Base-by-base conservation (phyloP, 306 rosid species). In the Lupinus albus region DNA sequence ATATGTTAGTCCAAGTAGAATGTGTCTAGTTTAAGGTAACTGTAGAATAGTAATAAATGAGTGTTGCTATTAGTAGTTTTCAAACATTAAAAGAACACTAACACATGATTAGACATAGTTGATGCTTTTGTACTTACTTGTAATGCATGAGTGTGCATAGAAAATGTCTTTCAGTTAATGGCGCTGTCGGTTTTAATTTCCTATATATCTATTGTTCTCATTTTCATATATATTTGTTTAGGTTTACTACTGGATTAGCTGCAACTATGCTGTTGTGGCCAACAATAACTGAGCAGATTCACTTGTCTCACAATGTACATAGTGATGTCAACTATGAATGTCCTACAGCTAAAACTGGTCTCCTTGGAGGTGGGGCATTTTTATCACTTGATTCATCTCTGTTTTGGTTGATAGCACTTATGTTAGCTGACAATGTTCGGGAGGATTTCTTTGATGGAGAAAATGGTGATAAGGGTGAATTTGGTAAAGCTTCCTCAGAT, bases 331-430 rank as follows among this genome's bases (percentile, higher is more conserved):
- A 10, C 17, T 76, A 76, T 14, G 51, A 6, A 6, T 80, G 81
- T 54, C 84, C 84, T 47, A 80, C 84, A 2, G 81, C 84, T 2
- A 80, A 76, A 56, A 87, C 98, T 0, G 98, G 98, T 58, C 89
- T 92, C 49, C 83, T 92, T 7, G 98, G 98, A 9, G 96, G 95
- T 0, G 98, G 98, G 41, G 98, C 98, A 9, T 87, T 92, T 38
- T 70, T 89, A 41, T 87, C 98, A 49, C 96, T 92, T 11, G 95
- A 87, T 69, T 76, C 98, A 33, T 59, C 93, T 33, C 93, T 92
- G 18, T 61, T 87, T 51, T 92, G 98, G 98, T 64, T 92, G 88
- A 69, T 92, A 50, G 83, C 98, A 3, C 91, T 92, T 3, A 89
- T 92, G 96, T 59, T 92, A 32, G 98, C 95, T 0, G 76, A 74